phyloP scores from a whole-genome alignment of 78 protist species.

The Chrysochromulina parva region DNA sequence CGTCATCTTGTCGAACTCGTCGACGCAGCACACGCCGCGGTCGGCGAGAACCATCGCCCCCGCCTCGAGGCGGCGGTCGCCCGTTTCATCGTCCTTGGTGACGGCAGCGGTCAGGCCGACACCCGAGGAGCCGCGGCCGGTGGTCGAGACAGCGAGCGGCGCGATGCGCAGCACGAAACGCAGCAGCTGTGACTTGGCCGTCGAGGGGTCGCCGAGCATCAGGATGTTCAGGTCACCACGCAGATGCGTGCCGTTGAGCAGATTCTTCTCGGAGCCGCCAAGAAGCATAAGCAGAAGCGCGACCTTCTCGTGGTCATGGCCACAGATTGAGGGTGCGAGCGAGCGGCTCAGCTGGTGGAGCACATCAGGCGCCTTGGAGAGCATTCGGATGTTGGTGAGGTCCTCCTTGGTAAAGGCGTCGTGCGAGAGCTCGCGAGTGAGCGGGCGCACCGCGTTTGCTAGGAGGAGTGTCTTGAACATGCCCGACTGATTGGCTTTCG shows the following conservation, averaged over 20 bases:
- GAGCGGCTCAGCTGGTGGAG: slow-evolving; percentile 74
- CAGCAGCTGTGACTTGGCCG: slow-evolving; percentile 98
- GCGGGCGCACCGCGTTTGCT: slow-evolving; percentile 66
- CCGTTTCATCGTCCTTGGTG: slow-evolving; percentile 90
- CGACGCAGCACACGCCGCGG: slow-evolving; percentile 95
- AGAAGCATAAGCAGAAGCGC: slow-evolving; percentile 91
- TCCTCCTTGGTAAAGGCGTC: slow-evolving; percentile 24
- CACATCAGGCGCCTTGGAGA: neutral
- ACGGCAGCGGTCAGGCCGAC: slow-evolving; percentile 99
- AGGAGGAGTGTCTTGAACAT: slow-evolving; percentile 75
- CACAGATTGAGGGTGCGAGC: slow-evolving; percentile 93
- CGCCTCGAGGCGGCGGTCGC: slow-evolving; percentile 96
- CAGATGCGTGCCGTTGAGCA: slow-evolving; percentile 62
- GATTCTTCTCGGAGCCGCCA: slow-evolving; percentile 95
- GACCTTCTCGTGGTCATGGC: slow-evolving; percentile 66
- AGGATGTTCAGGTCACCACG: slow-evolving; percentile 90
- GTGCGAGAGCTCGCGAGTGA: neutral
- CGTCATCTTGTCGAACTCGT: slow-evolving; percentile 97
- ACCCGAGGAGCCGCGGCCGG: slow-evolving; percentile 98
- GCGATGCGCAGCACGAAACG: slow-evolving; percentile 91
- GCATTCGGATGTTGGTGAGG: neutral
- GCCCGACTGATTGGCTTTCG: neutral
- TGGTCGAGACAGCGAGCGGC: slow-evolving; percentile 96
- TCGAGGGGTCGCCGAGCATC: slow-evolving; percentile 99
- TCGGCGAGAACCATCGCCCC: slow-evolving; percentile 99